phyloP scores from a whole-genome alignment of 768 basidiomycete species.

The Psilocybe sp. region DNA sequence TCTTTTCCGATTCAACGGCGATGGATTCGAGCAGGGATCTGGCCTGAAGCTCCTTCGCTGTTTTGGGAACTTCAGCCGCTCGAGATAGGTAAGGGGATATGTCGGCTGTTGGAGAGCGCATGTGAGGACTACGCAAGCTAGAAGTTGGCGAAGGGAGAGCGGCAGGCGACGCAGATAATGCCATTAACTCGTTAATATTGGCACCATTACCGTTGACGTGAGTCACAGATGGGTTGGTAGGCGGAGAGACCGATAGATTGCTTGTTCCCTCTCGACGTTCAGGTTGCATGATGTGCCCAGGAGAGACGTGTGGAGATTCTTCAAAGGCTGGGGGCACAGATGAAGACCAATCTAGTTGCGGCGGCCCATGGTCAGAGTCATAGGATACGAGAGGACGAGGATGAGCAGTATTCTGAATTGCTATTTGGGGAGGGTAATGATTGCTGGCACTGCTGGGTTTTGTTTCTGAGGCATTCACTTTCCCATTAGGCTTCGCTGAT shows the following conservation, averaged over 20 bases:
- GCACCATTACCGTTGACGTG: too few relatives aligned
- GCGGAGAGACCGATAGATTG: background rate
- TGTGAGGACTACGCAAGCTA: constrained; percentile 23
- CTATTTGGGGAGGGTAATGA: constrained; percentile 6
- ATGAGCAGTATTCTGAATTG: too few relatives aligned
- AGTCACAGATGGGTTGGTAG: background rate
- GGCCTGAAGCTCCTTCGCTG: constrained; percentile 65
- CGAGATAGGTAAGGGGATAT: constrained; percentile 69
- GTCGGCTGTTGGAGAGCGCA: constrained; percentile 53
- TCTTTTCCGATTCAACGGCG: constrained; percentile 68
- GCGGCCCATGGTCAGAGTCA: too few relatives aligned
- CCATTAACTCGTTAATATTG: background rate
- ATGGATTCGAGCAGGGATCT: constrained; percentile 70
- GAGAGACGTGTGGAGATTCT: background rate
- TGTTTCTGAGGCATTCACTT: background rate
- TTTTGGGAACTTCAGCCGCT: constrained; percentile 49
- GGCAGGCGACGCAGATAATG: constrained; percentile 11
- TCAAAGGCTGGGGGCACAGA: constrained; percentile 8
- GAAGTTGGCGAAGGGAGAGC: constrained; percentile 26
- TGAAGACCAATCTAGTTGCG: constrained; percentile 14
- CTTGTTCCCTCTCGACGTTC: too few relatives aligned
- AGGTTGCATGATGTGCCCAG: background rate
- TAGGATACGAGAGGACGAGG: too few relatives aligned
- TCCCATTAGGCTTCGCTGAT: constrained; percentile 38
- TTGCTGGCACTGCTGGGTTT: constrained; percentile 2